Base-by-base conservation (phyloP, 495 filamentous ascomycete genomes). In the Patellaria atrata region DNA sequence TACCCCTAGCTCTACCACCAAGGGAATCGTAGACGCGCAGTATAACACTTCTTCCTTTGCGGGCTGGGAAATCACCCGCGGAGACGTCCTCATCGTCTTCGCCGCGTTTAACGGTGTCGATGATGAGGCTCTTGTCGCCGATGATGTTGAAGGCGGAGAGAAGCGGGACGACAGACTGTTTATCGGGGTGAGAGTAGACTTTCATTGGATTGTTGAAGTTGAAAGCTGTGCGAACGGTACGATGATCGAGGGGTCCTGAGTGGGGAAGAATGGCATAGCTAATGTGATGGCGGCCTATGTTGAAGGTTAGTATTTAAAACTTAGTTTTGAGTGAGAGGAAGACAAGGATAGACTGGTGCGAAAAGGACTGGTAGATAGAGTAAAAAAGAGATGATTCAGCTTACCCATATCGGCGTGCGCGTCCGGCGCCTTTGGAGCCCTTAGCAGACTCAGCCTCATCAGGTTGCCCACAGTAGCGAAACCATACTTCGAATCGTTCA, bases 401-500 rank as follows among this genome's bases (percentile, higher is more conserved):
- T 35, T 41, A 59, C 61, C 87, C 89, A 97, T 97, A 57, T 97
- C 89, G 35, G 89, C 89, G 50, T 94, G 75, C 9, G 78, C 86
- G 52, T 97, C 89, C 13, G 89, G 89, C 0, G 89, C 89, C 50
- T 96, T 97, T n/a, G 89, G 82, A 26, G 84, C 77, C 20, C 89
- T 73, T 6, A 97, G 70, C 24, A 97, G 65, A 27, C 78, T 85
- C 11, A 97, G 64, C 12, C 89, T 76, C 89, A 97, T 97, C 24
- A 87, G 57, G 43, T 76, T 82, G n/a, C 89, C 89, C 31, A 64
- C 65, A 14, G 83, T 92, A 23, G 89, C 89, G 55, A 97, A 97
- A 16, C 89, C 89, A 45, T 94, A 94, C 50, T 97, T 97, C 58
- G 71, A 79, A 52, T 97, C 89, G 55, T 97, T 97, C 20, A 96